A percentile compares a stretch with the other conserved stretches of the same genome.
phyloP scores from a whole-genome alignment of 2,329 filamentous ascomycete genomes.

The Macrophomina pseudophaseolina region DNA sequence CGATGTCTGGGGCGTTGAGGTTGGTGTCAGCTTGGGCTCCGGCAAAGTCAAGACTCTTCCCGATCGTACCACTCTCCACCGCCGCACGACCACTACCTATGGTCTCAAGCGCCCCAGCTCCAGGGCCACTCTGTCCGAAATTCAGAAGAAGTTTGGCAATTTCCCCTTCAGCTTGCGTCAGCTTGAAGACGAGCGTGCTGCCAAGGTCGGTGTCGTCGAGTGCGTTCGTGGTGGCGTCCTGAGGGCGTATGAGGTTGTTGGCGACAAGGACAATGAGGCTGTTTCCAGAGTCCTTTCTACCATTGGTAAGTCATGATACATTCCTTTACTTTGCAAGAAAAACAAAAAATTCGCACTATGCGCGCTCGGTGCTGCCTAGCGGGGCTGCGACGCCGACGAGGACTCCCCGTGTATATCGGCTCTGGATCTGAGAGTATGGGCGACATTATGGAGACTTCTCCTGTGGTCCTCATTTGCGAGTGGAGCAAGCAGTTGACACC shows the following conservation, averaged over 20 bases:
- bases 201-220: conserved; percentile 94
- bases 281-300: conserved; percentile 90
- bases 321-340: background rate
- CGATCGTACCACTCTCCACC: conserved; percentile 88
- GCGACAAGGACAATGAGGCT: conserved; percentile 85
- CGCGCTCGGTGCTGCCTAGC: too few species aligned
- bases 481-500: too few species aligned
- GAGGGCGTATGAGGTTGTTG: conserved; percentile 94
- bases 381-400: too few species aligned
- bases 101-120: conserved; percentile 89
- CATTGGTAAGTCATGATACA: conserved; percentile 70
- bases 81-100: conserved; percentile 90
- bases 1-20: conserved; percentile 97
- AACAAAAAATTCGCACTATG: background rate
- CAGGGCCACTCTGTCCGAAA: conserved; percentile 88
- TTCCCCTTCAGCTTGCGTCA: conserved; percentile 98
- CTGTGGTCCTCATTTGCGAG: too few species aligned
- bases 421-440: too few species aligned
- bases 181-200: conserved; percentile 93
- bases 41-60: conserved; percentile 95
- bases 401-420: too few species aligned
- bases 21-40: conserved; percentile 85
- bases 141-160: conserved; percentile 94
- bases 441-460: too few species aligned
- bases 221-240: conserved; percentile 92